Evolutionary conservation across 352 stramenopile species (phyloP), one percentile per base, ranked within the genome.

Genomic region (Phytophthora rubi): DNA sequence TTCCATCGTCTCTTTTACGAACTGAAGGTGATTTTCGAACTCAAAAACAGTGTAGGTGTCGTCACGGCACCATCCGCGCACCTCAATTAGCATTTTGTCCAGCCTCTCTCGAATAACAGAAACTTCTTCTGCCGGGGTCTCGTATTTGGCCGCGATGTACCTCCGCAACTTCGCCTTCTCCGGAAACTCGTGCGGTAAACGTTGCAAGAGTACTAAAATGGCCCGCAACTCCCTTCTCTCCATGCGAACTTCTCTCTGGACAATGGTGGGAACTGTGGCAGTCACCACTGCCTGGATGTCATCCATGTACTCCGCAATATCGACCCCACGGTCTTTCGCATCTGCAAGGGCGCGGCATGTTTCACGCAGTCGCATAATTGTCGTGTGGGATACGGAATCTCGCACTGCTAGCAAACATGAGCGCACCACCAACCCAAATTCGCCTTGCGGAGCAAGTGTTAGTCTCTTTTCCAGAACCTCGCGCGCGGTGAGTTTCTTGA

Each of bases 1-100:
- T 48, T 48, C 42, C 42, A 48, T 44, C 35, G 42, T 48, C 42
- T 48, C 42, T 7, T 48, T 48, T 5, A 48, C 42, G 42, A 48
- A 48, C 42, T 48, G 15, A 23, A 48, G 16, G 42, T n/a, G 42
- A 12, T 21, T 48, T 21, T 48, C 42, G 8, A 48, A 48, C 42
- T 8, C 42, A 48, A 15, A 23, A 23, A 21, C 13, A 7, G 6
- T 48, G 16, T 48, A 48, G 13, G 16, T 48, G 16, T 48, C 42
- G 42, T 48, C 42, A 48, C 42, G 42, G 6, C 42, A 48, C 42
- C 42, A 48, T 23, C 42, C 42, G 18, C 42, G 16, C 42, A 48
- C 15, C 16, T 48, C 42, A 48, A 23, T 3, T 21, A 48, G 42
- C 42, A 48, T 48, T n/a, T 48, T 48, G 42, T n/a, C 5, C 6